Percentiles rank a stretch among this genome's conserved stretches.
phyloP scores from a whole-genome alignment of 2,329 filamentous ascomycete species.

The Claviceps digitariae region DNA sequence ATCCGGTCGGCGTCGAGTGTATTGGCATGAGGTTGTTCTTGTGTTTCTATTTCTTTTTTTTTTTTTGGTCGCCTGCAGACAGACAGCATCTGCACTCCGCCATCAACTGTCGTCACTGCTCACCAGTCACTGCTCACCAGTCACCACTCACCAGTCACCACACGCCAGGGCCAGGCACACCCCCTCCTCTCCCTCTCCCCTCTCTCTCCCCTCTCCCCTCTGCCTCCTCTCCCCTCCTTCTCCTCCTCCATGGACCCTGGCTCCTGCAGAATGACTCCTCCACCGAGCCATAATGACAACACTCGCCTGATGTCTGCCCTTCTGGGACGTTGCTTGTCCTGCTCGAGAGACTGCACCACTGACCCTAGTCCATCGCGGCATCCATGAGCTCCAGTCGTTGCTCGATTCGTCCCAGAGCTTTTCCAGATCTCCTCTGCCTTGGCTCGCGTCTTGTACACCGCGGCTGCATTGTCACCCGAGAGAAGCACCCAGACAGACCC shows the following conservation, averaged over 20 bases:
- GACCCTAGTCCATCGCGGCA: not conserved
- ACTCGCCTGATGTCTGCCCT: not conserved
- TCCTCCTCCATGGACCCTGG: not conserved
- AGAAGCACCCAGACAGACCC: too few relatives aligned
- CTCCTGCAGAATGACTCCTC: constrained; percentile 1
- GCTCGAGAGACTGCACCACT: not conserved
- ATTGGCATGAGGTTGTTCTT: constrained; percentile 5
- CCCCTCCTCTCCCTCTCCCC: not conserved
- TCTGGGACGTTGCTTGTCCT: not conserved
- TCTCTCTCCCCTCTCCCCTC: too few relatives aligned
- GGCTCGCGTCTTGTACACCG: too few relatives aligned
- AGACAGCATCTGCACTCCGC: too few relatives aligned
- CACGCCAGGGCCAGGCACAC: not conserved
- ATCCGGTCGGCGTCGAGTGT: constrained; percentile 18
- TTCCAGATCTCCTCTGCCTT: not conserved
- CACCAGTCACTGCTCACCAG: too few relatives aligned
- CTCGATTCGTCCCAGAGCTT: not conserved
- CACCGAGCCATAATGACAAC: not conserved
- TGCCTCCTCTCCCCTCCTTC: too few relatives aligned
- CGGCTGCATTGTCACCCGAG: too few relatives aligned
- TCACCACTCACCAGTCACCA: not conserved
- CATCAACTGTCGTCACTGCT: not conserved
- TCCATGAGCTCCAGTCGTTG: not conserved
- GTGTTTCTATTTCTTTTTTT: not conserved
- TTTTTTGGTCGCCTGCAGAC: too few relatives aligned